phyloP scores from a whole-genome alignment of 495 filamentous ascomycete genomes.

The Annulohypoxylon maeteangense region DNA sequence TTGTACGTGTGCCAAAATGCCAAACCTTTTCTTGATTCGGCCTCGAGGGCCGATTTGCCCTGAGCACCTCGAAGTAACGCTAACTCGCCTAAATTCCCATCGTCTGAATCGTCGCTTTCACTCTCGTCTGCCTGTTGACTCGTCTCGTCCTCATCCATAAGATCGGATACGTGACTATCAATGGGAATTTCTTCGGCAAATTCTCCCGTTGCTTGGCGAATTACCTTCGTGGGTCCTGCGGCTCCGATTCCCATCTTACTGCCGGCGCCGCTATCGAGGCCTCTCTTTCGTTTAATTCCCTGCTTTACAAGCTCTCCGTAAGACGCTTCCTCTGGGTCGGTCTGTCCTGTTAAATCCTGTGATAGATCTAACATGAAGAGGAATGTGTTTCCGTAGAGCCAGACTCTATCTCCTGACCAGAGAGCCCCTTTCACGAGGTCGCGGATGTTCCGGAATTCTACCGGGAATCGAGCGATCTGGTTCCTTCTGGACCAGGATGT shows the following conservation, averaged over 20 bases:
- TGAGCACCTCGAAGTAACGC: conserved; percentile 50
- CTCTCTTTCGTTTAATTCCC: conserved; percentile 64
- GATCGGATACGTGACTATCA: conserved; percentile 33
- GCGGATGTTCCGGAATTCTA: conserved; percentile 72
- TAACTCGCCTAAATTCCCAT: conserved; percentile 52
- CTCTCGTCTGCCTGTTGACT: conserved; percentile 50
- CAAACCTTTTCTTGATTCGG: conserved; percentile 37
- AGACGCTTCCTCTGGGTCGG: conserved; percentile 20
- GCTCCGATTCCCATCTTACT: conserved; percentile 66
- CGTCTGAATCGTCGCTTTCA: conserved; percentile 57
- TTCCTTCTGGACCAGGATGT: conserved; percentile 89
- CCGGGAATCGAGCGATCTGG: conserved; percentile 76
- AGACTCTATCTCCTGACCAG: conserved; percentile 84
- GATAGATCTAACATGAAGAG: conserved; percentile 92
- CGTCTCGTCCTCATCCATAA: conserved; percentile 53
- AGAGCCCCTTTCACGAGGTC: conserved; percentile 84
- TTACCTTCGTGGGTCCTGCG: conserved; percentile 48
- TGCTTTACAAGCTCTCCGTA: conserved; percentile 50
- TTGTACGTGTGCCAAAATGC: conserved; percentile 86
- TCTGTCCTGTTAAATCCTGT: conserved; percentile 65
- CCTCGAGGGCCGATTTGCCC: conserved; percentile 28
- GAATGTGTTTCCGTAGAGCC: conserved; percentile 87
- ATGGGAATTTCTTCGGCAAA: conserved; percentile 41
- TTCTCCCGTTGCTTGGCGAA: conserved; percentile 44
- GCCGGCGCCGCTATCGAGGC: conserved; percentile 66